phyloP scores from a whole-genome alignment of 768 basidiomycete species.

The Lactifluus hygrophoroides region DNA sequence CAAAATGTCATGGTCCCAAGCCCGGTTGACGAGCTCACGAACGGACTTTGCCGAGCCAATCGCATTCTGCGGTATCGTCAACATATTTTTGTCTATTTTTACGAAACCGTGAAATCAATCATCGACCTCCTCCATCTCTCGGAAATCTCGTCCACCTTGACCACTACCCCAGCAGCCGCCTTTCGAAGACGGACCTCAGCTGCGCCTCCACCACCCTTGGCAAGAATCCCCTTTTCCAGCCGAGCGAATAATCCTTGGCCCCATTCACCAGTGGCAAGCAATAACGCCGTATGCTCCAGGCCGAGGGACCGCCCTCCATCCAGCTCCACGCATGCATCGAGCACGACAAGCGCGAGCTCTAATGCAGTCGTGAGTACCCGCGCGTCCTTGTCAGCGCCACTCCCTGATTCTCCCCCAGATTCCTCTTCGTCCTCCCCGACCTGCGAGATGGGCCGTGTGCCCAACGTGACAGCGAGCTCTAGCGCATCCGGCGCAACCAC shows the following conservation, averaged over 20 bases:
- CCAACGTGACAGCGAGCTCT: conserved; percentile 76
- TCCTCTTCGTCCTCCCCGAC: conserved; percentile 29
- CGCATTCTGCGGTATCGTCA: background rate
- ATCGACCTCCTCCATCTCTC: conserved; percentile 62
- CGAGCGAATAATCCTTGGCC: conserved; percentile 53
- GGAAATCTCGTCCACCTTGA: conserved; percentile 69
- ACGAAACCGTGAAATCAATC: conserved; percentile 30
- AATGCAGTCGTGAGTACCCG: conserved; percentile 66
- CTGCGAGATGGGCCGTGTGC: conserved; percentile 51
- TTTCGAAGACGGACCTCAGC: conserved; percentile 54
- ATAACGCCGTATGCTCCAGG: conserved; percentile 62
- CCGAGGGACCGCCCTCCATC: conserved; percentile 71
- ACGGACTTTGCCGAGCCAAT: conserved; percentile 21
- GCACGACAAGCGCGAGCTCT: conserved; percentile 65
- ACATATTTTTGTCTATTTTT: background rate
- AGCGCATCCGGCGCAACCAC: conserved; percentile 75
- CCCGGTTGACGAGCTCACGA: background rate
- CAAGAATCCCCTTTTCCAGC: conserved; percentile 55
- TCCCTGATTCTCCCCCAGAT: conserved; percentile 12
- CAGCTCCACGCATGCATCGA: conserved; percentile 66
- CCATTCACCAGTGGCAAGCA: conserved; percentile 78
- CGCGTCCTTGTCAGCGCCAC: conserved; percentile 46
- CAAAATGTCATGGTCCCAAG: background rate
- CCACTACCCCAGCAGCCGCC: conserved; percentile 69
- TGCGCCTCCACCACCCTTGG: conserved; percentile 57